Evolutionary conservation across 495 filamentous ascomycete species (phyloP).

Genomic region (Neurospora intermedia): DNA sequence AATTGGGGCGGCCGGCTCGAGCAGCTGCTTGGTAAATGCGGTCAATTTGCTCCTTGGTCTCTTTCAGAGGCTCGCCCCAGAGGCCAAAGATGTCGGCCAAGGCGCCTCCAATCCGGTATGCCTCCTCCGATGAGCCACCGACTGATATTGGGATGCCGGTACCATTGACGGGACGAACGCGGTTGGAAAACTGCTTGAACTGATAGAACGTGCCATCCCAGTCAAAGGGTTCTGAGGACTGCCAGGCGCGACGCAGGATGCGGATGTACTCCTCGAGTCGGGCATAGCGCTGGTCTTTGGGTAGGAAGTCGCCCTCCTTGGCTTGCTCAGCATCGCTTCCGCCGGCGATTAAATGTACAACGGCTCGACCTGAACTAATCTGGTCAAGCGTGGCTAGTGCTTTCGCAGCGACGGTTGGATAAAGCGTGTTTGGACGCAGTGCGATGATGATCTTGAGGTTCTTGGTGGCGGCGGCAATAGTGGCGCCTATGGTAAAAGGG

Average conservation of each 20-base stretch:
- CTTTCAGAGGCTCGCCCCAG: constrained; percentile 46
- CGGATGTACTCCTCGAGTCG: constrained; percentile 44
- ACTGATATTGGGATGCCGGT: constrained; percentile 39
- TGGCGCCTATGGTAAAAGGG: constrained; percentile 41
- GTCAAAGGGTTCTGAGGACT: constrained; percentile 41
- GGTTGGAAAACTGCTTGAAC: constrained; percentile 43
- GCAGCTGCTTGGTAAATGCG: constrained; percentile 40
- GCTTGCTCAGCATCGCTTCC: constrained; percentile 44
- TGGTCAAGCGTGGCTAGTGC: constrained; percentile 45
- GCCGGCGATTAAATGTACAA: constrained; percentile 47
- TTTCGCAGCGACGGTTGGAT: constrained; percentile 46
- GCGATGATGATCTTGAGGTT: constrained; percentile 47
- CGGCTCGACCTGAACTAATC: constrained; percentile 37
- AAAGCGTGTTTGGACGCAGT: constrained; percentile 44
- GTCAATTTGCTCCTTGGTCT: constrained; percentile 45
- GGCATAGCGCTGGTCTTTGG: constrained; percentile 40
- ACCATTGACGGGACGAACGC: constrained; percentile 36
- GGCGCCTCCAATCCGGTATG: constrained; percentile 41
- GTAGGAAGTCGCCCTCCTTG: constrained; percentile 42
- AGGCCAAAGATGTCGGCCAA: constrained; percentile 46
- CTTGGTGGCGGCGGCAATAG: constrained; percentile 40
- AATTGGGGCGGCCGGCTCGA: constrained; percentile 27
- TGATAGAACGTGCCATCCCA: constrained; percentile 41
- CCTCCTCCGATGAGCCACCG: constrained; percentile 41
- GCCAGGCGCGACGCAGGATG: constrained; percentile 42